Base-by-base conservation (phyloP, 805 yeast species). In the Saccharomyces paradoxus region DNA sequence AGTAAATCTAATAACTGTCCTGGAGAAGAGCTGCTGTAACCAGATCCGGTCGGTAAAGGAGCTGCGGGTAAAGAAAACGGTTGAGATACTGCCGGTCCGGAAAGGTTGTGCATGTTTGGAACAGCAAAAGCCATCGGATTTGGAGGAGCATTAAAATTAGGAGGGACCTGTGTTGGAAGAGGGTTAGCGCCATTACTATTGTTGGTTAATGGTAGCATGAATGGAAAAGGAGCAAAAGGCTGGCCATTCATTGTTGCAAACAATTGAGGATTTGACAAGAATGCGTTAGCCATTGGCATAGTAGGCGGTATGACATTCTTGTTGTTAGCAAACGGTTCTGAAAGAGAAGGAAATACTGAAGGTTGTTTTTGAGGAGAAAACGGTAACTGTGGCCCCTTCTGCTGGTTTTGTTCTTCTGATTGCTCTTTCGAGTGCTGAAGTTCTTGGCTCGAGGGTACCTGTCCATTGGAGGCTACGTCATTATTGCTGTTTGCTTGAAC, bases 31-130 rank as follows among this genome's bases (percentile, higher is more conserved):
- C 31, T 32, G 2, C 32, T 13, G 17, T 28, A 9, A 29, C 58
- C 58, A 3, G 61, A 52, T 48, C 48, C 52, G 3, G 32, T 26
- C 10, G 63, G 58, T 3, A 67, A 56, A n/a, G 66, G 67, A 50
- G 73, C 62, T 7, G 71, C 66, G 41, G 74, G 73, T 53, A 65
- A 66, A 7, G 75, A 67, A 12, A 79, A 70, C 14, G 63, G 58
- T 4, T 67, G 57, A n/a, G 66, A 67, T 50, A 73, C 61, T 8
- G 72, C 66, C 46, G 74, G 73, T 53, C 66, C 67, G 8, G 75
- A 67, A 12, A 79, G 70, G 49, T 74, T 71, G 29, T 69, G 70
- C 12, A 75, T 68, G 29, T 74, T 67, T 32, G 78, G 79, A 12
- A 12, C 31, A 30, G 10, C 37, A 30, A 48, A 48, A 13, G 46